Evolutionary conservation across 192 early-diverging fungal species (phyloP), one percentile per base, ranked within the genome.

Genomic region (Coemansia sp.): DNA sequence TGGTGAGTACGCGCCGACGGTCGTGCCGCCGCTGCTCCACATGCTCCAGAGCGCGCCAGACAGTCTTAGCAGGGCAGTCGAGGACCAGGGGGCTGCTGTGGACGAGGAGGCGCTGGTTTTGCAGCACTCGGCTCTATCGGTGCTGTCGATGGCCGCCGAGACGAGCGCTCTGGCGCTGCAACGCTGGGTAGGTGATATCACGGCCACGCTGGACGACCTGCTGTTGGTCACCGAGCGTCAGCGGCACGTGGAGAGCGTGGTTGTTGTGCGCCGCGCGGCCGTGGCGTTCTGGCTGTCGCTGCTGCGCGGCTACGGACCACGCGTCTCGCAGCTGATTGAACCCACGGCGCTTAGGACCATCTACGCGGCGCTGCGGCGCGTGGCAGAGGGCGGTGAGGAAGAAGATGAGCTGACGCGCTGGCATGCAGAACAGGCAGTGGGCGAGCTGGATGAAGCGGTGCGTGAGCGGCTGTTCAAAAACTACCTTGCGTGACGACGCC

Each of bases 381-480:
- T 87, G 19, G 14, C 15, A n/a, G 39, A 40, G 19, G 82, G 81
- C 46, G 72, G 78, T 6, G 80, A 72, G 0, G 90, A 95, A 51
- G 29, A 65, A 1, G 92, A 95, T 60, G 80, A 88, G 26, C 47
- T 93, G 27, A 83, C 81, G 18, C 66, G 83, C 30, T 60, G 80
- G 37, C 85, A 95, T 39, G 87, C 90, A 7, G 69, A 85, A 27
- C 55, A 82, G 11, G 87, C 82, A 0, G 62, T 91, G 24, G 82
- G 74, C 25, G 91, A 91, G 25, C 55, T 93, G 27, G 80, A 83
- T 55, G 79, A 68, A 0, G 71, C 82, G 11, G 64, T 88, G 55
- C 64, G 84, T 9, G 53, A 30, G 3, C 58, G 53, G 37, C n/a
- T 66, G 14, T 30, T 34, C 13, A 20, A 19, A 18, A 48, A 24